Base-by-base conservation (phyloP, 495 filamentous ascomycete species). In the Penicillium cataractarum region DNA sequence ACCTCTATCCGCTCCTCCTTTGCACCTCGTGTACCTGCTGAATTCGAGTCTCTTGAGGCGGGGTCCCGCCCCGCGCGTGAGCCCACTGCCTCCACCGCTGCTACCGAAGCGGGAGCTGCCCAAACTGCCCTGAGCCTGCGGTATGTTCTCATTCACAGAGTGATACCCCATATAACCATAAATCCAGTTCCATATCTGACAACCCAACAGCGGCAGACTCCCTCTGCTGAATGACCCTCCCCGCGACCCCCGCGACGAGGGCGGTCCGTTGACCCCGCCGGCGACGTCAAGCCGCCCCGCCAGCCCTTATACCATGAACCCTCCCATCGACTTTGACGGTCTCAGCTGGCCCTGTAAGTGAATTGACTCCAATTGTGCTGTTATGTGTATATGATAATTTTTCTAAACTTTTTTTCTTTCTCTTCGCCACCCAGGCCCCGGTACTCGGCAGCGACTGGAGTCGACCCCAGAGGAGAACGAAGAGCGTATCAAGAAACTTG, bases 381-480 rank as follows among this genome's bases (percentile, higher is more conserved):
- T 10, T n/a, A n/a, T 35, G 35, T 27, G 19, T 27, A 8, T 17
- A 26, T 9, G 33, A 10, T 19, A 6, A 8, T 51, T 0, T 27
- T 4, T 44, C 53, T 50, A 39, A 61, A 27, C 13, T 24, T 35
- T 40, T 29, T 29, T 37, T n/a, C n/a, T 53, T 19, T 44, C 15
- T 52, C 42, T 24, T 40, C 44, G 50, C 58, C 42, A 58, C 37
- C 55, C 57, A 93, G 90, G 90, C 76, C 79, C 82, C 22, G 93
- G 93, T 55, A 96, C 93, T 0, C 86, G 90, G 53, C 86, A 89
- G 68, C 83, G 93, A 12, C 80, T 93, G 27, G 92, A 97, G 67
- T 91, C 93, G 19, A 88, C 85, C 21, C 84, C 87, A 0, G 87
- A 90, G 65, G 83, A 97, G 72, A 87, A 87, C 22, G 81, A 85